Evolutionary conservation across 768 basidiomycete species (phyloP).

Genomic region (Thelephora aurantiotincta): DNA sequence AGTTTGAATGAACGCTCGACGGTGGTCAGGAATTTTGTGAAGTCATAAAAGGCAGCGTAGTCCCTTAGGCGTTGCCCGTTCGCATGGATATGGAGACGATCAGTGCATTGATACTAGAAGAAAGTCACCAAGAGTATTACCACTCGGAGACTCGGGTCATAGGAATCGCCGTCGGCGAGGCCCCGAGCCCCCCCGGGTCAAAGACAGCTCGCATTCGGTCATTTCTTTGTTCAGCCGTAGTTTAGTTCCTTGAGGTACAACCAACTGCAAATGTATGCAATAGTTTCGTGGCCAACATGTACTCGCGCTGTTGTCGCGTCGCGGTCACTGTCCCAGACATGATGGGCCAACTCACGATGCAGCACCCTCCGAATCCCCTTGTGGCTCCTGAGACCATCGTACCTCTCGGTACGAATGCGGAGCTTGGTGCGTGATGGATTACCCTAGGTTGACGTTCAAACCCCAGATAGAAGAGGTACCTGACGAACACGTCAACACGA

Average conservation of each 20-base stretch:
- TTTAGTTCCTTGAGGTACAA: slow-evolving; percentile 49
- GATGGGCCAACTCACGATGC: slow-evolving; percentile 69
- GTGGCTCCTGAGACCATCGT: slow-evolving; percentile 62
- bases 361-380: slow-evolving; percentile 49
- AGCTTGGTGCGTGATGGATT: slow-evolving; percentile 56
- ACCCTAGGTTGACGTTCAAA: slow-evolving; percentile 47
- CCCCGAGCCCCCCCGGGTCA: slow-evolving; percentile 38
- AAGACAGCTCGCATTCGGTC: slow-evolving; percentile 45
- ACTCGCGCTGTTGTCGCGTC: slow-evolving; percentile 64
- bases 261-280: neutral
- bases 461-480: too few species aligned
- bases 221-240: slow-evolving; percentile 60
- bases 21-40: too few species aligned
- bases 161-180: slow-evolving; percentile 29
- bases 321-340: slow-evolving; percentile 54
- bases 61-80: too few species aligned
- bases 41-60: too few species aligned
- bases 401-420: slow-evolving; percentile 52
- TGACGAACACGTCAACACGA: too few species aligned
- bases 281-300: neutral
- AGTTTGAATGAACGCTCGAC: too few species aligned
- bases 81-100: too few species aligned
- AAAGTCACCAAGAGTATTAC: too few species aligned
- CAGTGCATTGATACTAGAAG: too few species aligned
- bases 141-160: too few species aligned